Percentiles rank a stretch among this genome's conserved stretches.
Conservation (phyloP, 2,329 filamentous ascomycete genomes). For the Remersonia thermophila region DNA sequence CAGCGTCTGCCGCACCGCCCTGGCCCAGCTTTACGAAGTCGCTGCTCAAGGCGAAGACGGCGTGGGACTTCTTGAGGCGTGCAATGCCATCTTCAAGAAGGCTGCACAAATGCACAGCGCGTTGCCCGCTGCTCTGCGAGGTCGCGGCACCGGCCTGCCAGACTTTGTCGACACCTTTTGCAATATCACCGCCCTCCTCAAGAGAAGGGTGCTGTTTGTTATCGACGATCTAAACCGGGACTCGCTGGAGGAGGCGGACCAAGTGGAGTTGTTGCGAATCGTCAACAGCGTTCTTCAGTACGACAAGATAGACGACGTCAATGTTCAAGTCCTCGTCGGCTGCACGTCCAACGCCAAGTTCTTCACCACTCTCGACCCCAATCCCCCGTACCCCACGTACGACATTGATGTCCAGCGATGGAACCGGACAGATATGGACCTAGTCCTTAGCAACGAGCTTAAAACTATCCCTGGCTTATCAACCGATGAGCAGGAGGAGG, state of each 20-base stretch:
- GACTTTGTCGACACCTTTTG: constrained; percentile 12
- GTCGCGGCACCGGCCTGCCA: constrained; percentile 4
- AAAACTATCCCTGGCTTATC: constrained; percentile 9
- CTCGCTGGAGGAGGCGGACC: constrained; percentile 8
- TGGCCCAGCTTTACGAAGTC: constrained; percentile 10
- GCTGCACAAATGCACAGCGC: constrained; percentile 5
- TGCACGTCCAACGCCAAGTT: constrained; percentile 7
- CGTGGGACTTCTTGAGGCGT: constrained; percentile 11
- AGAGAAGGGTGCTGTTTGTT: constrained; percentile 10
- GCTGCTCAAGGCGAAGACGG: constrained; percentile 11
- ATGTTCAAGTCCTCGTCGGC: constrained; percentile 8
- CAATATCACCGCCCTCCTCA: constrained; percentile 6
- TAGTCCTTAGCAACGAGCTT: constrained; percentile 8
- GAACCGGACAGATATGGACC: constrained; percentile 9
- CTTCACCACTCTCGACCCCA: constrained; percentile 3
- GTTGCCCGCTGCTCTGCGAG: constrained; percentile 5
- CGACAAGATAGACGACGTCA: background rate
- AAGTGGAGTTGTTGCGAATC: constrained; percentile 9
- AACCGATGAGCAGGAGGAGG: constrained; percentile 10
- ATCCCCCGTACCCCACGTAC: background rate
- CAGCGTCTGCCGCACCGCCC: constrained; percentile 11
- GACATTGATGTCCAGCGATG: constrained; percentile 5
- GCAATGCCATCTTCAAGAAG: constrained; percentile 14
- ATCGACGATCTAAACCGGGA: constrained; percentile 11
- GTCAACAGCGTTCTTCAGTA: too few species aligned